phyloP scores from a whole-genome alignment of 352 stramenopile genomes.

The Phytophthora tubulina region DNA sequence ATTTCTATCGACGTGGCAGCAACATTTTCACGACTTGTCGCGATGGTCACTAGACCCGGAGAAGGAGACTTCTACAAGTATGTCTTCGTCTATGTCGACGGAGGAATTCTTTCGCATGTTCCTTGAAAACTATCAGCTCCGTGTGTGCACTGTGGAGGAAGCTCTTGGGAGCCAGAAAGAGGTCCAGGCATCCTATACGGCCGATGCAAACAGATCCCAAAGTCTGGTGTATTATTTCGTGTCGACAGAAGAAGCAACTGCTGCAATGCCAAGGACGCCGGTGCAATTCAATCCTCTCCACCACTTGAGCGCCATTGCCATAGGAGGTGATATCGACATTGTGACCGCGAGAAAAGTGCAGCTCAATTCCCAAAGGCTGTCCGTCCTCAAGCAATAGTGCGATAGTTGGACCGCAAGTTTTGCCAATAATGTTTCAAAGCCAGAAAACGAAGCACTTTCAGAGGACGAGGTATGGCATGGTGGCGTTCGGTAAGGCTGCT shows the following conservation, averaged over 20 bases:
- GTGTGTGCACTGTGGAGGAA: constrained; percentile 15
- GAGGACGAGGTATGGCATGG: no score
- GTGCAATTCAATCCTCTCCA: constrained; percentile 42
- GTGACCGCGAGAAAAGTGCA: constrained; percentile 1
- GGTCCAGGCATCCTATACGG: neutral
- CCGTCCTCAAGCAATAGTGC: no score
- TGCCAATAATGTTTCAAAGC: no score
- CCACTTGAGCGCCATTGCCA: constrained; percentile 50
- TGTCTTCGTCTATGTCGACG: constrained; percentile 19
- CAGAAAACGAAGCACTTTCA: no score
- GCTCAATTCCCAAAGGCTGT: no score
- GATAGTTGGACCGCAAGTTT: no score
- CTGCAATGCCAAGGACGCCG: neutral
- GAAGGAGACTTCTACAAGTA: neutral
- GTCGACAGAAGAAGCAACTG: constrained; percentile 22
- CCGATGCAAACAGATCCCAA: constrained; percentile 1
- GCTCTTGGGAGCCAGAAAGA: constrained; percentile 11
- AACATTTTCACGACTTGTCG: constrained; percentile 64
- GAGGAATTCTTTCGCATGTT: constrained; percentile 49
- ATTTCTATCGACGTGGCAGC: constrained; percentile 59
- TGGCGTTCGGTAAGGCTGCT: no score
- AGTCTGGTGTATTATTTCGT: constrained; percentile 51
- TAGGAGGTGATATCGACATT: constrained; percentile 32
- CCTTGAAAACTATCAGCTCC: constrained; percentile 38
- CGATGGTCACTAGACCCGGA: constrained; percentile 42